Percentiles rank a stretch among this genome's conserved stretches.
Evolutionary conservation across 306 rosid genomes (phyloP).

Genomic region (Castanea sativa): DNA sequence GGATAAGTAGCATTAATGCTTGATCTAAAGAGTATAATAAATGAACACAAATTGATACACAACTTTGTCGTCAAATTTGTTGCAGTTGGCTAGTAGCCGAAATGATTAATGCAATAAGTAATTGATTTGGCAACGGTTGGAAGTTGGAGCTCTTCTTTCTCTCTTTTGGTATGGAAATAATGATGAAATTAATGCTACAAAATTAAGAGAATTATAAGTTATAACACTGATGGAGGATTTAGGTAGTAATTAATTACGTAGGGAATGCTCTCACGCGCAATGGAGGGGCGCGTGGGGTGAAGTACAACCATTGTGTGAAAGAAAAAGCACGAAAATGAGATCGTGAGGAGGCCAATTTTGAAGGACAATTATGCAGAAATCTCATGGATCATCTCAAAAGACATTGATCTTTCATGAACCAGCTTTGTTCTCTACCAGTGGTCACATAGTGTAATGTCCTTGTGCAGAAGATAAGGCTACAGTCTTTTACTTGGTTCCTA

Average conservation of each 20-base stretch:
- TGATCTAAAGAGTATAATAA: too few species aligned
- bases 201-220: too few species aligned
- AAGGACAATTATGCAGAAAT: conserved; percentile 1
- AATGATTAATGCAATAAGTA: too few species aligned
- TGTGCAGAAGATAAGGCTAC: neutral
- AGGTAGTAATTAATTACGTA: neutral
- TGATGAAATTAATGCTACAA: too few species aligned
- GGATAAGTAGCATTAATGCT: too few species aligned
- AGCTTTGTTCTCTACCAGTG: neutral
- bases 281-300: neutral
- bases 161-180: too few species aligned
- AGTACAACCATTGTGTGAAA: neutral
- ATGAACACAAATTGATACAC: too few species aligned
- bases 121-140: too few species aligned
- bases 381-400: neutral
- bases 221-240: too few species aligned
- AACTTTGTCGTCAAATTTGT: too few species aligned
- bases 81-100: too few species aligned
- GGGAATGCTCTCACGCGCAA: neutral
- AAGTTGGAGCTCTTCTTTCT: too few species aligned
- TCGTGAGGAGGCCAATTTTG: neutral
- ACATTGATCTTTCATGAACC: conserved; percentile 7
- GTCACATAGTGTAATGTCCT: conserved; percentile 12
- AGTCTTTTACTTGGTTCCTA: neutral
- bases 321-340: neutral